Base-by-base conservation (phyloP, 345 rosid genomes). In the Salix arbutifolia region DNA sequence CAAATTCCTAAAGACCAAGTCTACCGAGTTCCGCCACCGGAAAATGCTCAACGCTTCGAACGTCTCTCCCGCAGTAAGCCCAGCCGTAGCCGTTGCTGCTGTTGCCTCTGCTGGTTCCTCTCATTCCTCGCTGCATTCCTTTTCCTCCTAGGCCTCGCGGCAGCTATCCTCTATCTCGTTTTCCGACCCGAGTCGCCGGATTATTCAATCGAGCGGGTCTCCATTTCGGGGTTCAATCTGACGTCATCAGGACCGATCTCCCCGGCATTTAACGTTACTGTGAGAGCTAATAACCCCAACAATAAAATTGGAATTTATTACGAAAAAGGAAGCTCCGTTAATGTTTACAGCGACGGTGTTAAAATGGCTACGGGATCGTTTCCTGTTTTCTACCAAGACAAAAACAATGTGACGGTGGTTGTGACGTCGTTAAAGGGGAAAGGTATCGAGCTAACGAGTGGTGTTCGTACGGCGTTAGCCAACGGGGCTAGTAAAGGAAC, bases 21-120 rank as follows among this genome's bases (percentile, higher is more conserved):
- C 88, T 90, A 90, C 86, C 90, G 94, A n/a, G 84, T 96, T 6
- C 98, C 99, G 0, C 98, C 99, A 1, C 96, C 93, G 35, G 96
- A 86, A 74, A 91, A 91, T 80, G 91, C 93, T 17, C 84, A 80
- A 26, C 97, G 90, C 30, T 78, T 71, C 62, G 83, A 86, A 8
- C 76, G 77, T n/a, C 91, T 92, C 84, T 83, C 99, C 5, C 78
- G 82, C 58, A 81, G 85, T 2, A 83, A 85, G 50, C 11, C 70
- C 21, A 70, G 74, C 19, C 84, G 84, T 37, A 78, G 85, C 30
- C 4, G 68, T 61, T 85, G 87, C 80, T 26, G 89, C 78, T 69
- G 88, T 78, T 88, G 91, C 80, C 69, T 85, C 86, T 86, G 91
- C 77, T 78, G 69, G 70, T 26, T 85, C 76, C 79, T 88, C 78